These are phyloP conservation scores for Setaria italica DNA, from an alignment of 202 grass and related monocot species.

Conservation along the genomic window DNA sequence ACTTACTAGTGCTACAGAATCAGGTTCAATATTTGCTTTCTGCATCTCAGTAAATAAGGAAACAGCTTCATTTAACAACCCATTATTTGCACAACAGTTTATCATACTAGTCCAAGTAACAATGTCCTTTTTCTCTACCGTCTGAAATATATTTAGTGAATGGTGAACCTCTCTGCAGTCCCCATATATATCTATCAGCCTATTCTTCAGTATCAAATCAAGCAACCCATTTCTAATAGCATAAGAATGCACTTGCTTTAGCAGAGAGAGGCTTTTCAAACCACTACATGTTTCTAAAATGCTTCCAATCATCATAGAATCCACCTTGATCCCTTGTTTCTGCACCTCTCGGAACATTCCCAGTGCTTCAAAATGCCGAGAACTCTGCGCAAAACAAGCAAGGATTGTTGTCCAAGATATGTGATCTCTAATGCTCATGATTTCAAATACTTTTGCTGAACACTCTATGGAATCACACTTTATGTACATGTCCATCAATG, in stretches of 20 bases:
- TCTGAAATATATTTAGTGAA: slow-evolving; percentile 63
- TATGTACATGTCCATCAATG: slow-evolving; percentile 90
- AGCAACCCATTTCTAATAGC: slow-evolving; percentile 69
- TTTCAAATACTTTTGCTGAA: slow-evolving; percentile 56
- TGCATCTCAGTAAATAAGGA: slow-evolving; percentile 68
- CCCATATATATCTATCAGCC: slow-evolving; percentile 70
- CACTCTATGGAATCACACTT: slow-evolving; percentile 63
- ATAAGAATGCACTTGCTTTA: slow-evolving; percentile 80
- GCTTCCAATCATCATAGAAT: slow-evolving; percentile 88
- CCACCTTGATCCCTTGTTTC: slow-evolving; percentile 60
- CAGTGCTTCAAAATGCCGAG: slow-evolving; percentile 56
- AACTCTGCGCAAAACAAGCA: slow-evolving; percentile 66
- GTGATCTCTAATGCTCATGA: slow-evolving; percentile 64
- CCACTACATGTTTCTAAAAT: slow-evolving; percentile 70
- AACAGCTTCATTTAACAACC: slow-evolving; percentile 68
- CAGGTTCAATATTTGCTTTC: slow-evolving; percentile 53
- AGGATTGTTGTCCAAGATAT: slow-evolving; percentile 89
- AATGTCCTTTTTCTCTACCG: slow-evolving; percentile 68
- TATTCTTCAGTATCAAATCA: slow-evolving; percentile 78
- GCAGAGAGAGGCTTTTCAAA: slow-evolving; percentile 49
- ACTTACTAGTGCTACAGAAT: slow-evolving; percentile 73
- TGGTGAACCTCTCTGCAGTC: slow-evolving; percentile 55
- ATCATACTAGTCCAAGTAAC: slow-evolving; percentile 93
- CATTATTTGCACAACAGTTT: slow-evolving; percentile 59
- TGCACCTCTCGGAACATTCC: slow-evolving; percentile 58